A percentile compares a stretch with the other conserved stretches of the same genome.
phyloP scores from a whole-genome alignment of 2,329 filamentous ascomycete genomes.

The Tolypocladium album region DNA sequence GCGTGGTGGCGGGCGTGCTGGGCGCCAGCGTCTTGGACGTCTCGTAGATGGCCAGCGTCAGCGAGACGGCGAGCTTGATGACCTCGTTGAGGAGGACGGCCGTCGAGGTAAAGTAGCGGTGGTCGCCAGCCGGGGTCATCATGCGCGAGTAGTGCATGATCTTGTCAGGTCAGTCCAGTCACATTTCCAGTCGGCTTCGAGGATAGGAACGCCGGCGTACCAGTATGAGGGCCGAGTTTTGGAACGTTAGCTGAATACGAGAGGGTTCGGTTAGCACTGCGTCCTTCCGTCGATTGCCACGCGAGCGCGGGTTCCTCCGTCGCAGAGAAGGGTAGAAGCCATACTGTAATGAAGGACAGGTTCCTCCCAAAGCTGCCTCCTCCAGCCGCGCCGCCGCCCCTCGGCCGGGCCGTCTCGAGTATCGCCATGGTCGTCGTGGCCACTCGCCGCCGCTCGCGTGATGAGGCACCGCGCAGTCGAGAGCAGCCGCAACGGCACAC shows the following conservation, averaged over 20 bases:
- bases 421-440: not conserved
- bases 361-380: constrained; percentile 8
- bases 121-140: constrained; percentile 75
- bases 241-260: constrained; percentile 51
- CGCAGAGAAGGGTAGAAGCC: constrained; percentile 3
- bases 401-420: constrained; percentile 6
- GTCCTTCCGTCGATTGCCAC: not conserved
- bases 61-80: constrained; percentile 75
- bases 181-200: not conserved
- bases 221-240: constrained; percentile 70
- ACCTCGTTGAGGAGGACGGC: constrained; percentile 91
- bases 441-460: not conserved
- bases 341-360: constrained; percentile 13
- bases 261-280: not conserved
- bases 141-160: constrained; percentile 91
- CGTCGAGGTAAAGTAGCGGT: constrained; percentile 87
- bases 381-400: constrained; percentile 3
- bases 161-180: constrained; percentile 27
- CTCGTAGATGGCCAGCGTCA: constrained; percentile 82
- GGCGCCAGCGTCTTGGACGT: constrained; percentile 67
- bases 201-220: constrained; percentile 26
- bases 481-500: not conserved
- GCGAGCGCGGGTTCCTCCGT: not conserved
- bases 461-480: not conserved
- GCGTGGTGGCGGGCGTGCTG: constrained; percentile 66